These are phyloP conservation scores for Colletotrichum sp. DNA, from an alignment of 2,329 filamentous ascomycete genomes.

Conservation along the genomic window DNA sequence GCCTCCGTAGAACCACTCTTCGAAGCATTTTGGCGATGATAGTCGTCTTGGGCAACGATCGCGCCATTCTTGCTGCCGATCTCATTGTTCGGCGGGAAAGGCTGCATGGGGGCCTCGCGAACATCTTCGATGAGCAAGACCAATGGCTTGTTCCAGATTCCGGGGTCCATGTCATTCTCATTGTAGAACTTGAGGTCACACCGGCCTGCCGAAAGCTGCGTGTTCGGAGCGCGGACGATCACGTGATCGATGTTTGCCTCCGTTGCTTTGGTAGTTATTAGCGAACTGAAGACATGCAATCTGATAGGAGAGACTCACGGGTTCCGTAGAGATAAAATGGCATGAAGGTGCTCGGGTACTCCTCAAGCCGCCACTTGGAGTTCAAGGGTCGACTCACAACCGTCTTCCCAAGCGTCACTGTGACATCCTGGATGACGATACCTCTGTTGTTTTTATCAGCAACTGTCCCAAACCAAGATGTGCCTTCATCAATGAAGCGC, in stretches of 20 bases:
- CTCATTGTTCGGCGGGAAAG: conserved; percentile 33
- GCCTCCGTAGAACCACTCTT: not conserved
- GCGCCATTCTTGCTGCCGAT: conserved; percentile 30
- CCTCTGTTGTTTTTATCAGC: not conserved
- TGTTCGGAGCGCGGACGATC: conserved; percentile 47
- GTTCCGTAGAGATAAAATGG: conserved; percentile 51
- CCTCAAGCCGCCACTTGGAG: conserved; percentile 33
- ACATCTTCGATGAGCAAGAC: conserved; percentile 36
- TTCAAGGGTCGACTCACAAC: conserved; percentile 41
- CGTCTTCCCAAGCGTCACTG: conserved; percentile 25
- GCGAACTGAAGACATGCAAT: not conserved
- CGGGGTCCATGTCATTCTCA: conserved; percentile 1
- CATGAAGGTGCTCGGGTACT: conserved; percentile 41
- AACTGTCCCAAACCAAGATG: fast-evolving
- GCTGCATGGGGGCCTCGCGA: conserved; percentile 42
- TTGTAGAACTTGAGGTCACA: conserved; percentile 24
- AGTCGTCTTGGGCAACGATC: conserved; percentile 16
- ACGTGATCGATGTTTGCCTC: conserved; percentile 47
- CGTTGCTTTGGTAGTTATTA: conserved; percentile 16
- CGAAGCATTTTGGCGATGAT: not conserved
- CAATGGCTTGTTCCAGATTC: conserved; percentile 9
- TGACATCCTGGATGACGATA: conserved; percentile 27
- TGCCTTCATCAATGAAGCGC: not conserved
- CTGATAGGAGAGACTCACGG: not conserved
- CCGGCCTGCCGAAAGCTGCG: conserved; percentile 32